A percentile compares a stretch with the other conserved stretches of the same genome.
These are phyloP conservation scores for Cicer cuneatum DNA, from an alignment of 306 rosid genomes.

Conservation along the genomic window DNA sequence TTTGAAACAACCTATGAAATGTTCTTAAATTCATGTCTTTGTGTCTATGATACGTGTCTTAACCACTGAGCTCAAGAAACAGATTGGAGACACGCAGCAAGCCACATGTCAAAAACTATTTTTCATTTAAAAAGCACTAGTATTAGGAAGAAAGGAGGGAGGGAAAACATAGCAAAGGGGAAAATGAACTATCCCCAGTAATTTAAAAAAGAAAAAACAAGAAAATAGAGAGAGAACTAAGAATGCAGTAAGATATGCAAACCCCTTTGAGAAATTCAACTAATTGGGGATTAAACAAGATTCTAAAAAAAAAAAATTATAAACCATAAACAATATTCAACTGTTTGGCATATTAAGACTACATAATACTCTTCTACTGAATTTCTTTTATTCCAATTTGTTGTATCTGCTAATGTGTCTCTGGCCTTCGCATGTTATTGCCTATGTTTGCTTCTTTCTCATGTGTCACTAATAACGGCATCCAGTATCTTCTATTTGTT, in stretches of 20 bases:
- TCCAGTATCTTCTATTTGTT: slow-evolving; percentile 20
- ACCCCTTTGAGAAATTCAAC: slow-evolving; percentile 15
- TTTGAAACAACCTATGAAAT: background rate
- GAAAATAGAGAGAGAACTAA: background rate
- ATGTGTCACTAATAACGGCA: slow-evolving; percentile 2
- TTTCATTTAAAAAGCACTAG: background rate
- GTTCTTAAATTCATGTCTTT: background rate
- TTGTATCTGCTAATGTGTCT: background rate
- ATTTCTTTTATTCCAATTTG: background rate
- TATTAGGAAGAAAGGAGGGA: slow-evolving; percentile 6
- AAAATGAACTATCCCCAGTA: background rate
- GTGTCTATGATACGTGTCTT: background rate
- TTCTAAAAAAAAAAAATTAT: background rate
- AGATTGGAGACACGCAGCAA: background rate
- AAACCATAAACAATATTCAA: slow-evolving; percentile 14
- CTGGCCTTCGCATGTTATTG: background rate
- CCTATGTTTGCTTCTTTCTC: slow-evolving; percentile 2
- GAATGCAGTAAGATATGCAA: slow-evolving; percentile 13
- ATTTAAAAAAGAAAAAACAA: background rate
- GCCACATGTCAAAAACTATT: background rate
- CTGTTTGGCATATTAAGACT: slow-evolving; percentile 3
- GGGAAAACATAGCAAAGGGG: slow-evolving; percentile 1
- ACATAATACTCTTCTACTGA: slow-evolving; percentile 1
- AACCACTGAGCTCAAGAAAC: slow-evolving; percentile 18
- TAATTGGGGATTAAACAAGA: background rate